A percentile compares a stretch with the other conserved stretches of the same genome.
These are phyloP conservation scores for Clathrospora elynae DNA, from an alignment of 2,329 filamentous ascomycete genomes.

Conservation along the genomic window DNA sequence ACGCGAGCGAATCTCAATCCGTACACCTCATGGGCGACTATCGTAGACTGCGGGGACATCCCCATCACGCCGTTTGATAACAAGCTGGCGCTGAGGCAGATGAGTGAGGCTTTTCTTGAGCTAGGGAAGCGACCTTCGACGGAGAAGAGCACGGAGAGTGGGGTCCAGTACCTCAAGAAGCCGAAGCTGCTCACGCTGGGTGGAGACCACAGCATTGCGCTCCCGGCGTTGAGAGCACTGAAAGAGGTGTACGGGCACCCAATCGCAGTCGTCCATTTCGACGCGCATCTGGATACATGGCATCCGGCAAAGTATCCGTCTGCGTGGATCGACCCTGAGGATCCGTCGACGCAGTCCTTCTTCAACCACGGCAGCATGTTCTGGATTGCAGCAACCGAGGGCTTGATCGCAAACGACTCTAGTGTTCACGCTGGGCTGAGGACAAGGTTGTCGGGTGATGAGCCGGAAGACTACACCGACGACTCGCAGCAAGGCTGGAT, in stretches of 20 bases:
- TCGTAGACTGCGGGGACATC: slow-evolving; percentile 90
- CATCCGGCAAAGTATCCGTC: slow-evolving; percentile 79
- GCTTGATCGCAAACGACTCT: slow-evolving; percentile 73
- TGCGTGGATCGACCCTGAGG: slow-evolving; percentile 65
- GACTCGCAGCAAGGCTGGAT: slow-evolving; percentile 74
- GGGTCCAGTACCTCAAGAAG: slow-evolving; percentile 49
- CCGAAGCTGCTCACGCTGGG: slow-evolving; percentile 57
- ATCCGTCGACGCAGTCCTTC: slow-evolving; percentile 66
- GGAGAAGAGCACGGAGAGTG: slow-evolving; percentile 44
- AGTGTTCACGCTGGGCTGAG: slow-evolving; percentile 84
- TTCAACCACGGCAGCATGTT: slow-evolving; percentile 94
- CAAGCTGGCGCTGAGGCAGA: slow-evolving; percentile 76
- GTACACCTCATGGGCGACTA: slow-evolving; percentile 75
- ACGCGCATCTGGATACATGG: slow-evolving; percentile 81
- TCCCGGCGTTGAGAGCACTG: slow-evolving; percentile 57
- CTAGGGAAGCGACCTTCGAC: slow-evolving; percentile 59
- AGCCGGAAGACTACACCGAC: slow-evolving; percentile 73
- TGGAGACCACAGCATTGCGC: slow-evolving; percentile 57
- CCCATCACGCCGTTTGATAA: slow-evolving; percentile 89
- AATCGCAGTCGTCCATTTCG: slow-evolving; percentile 58
- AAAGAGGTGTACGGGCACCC: slow-evolving; percentile 53
- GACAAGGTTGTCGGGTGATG: slow-evolving; percentile 71
- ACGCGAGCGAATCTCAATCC: slow-evolving; percentile 82
- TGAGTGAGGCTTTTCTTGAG: slow-evolving; percentile 79
- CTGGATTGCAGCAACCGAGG: slow-evolving; percentile 83